phyloP scores from a whole-genome alignment of 495 filamentous ascomycete species.

The Penicillium bialowiezense region DNA sequence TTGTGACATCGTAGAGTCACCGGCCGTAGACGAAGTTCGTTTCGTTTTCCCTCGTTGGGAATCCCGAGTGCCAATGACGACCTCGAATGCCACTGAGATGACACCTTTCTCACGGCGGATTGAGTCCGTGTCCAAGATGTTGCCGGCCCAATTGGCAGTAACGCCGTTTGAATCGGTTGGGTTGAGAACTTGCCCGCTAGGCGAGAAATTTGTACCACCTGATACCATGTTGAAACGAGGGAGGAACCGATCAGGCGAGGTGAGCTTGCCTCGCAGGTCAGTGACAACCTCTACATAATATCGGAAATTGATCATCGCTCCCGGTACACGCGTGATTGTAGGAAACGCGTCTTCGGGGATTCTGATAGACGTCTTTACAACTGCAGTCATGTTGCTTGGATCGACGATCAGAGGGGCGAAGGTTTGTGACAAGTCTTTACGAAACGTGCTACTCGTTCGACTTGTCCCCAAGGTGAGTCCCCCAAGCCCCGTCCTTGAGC shows the following conservation, averaged over 20 bases:
- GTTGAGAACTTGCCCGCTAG: slow-evolving; percentile 48
- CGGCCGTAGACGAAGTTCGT: slow-evolving; percentile 23
- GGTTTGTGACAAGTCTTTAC: slow-evolving; percentile 87
- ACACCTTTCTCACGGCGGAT: slow-evolving; percentile 86
- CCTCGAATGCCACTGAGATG: slow-evolving; percentile 75
- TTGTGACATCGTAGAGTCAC: slow-evolving; percentile 20
- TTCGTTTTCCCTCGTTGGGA: slow-evolving; percentile 57
- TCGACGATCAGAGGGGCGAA: slow-evolving; percentile 85
- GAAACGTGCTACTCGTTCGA: slow-evolving; percentile 80
- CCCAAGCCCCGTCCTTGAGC: slow-evolving; percentile 66
- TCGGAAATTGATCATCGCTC: slow-evolving; percentile 88
- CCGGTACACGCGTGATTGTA: slow-evolving; percentile 83
- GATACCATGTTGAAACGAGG: slow-evolving; percentile 55
- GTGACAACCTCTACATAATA: slow-evolving; percentile 92
- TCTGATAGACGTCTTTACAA: slow-evolving; percentile 75
- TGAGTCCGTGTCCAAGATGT: slow-evolving; percentile 85
- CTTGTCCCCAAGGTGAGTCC: slow-evolving; percentile 78
- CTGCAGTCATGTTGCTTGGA: slow-evolving; percentile 69
- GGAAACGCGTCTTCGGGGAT: slow-evolving; percentile 91
- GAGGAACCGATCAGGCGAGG: slow-evolving; percentile 61
- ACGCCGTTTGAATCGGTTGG: slow-evolving; percentile 37
- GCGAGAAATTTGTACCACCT: slow-evolving; percentile 42
- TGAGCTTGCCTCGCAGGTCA: slow-evolving; percentile 84
- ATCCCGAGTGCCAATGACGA: slow-evolving; percentile 85
- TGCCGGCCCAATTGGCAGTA: slow-evolving; percentile 60